A percentile compares a stretch with the other conserved stretches of the same genome.
Evolutionary conservation across 805 yeast species (phyloP).

Genomic region (Monosporozyma unispora): DNA sequence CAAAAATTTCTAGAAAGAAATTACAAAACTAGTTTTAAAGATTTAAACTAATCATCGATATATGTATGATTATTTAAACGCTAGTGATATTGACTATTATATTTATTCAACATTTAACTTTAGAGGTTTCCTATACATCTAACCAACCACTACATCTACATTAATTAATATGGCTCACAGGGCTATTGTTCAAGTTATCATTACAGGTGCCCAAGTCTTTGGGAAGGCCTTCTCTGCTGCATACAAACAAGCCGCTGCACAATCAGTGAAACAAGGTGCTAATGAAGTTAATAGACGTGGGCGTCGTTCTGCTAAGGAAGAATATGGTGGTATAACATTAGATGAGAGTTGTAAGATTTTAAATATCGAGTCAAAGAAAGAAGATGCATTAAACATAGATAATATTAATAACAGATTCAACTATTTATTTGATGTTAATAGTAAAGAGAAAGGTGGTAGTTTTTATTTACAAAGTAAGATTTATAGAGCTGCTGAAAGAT

Average conservation of each 20-base stretch:
- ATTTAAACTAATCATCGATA: neutral
- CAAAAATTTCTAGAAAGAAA: neutral
- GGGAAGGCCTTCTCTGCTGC: constrained; percentile 97
- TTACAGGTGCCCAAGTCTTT: constrained; percentile 92
- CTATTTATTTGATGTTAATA: constrained; percentile 77
- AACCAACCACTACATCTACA: neutral
- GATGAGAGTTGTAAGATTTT: constrained; percentile 90
- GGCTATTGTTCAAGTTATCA: constrained; percentile 75
- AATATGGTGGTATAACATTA: constrained; percentile 66
- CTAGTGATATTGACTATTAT: neutral
- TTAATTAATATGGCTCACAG: constrained; percentile 69
- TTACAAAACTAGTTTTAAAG: neutral
- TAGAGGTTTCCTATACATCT: neutral
- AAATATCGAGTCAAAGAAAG: constrained; percentile 55
- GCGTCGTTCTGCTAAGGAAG: constrained; percentile 34
- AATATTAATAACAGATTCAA: constrained; percentile 63
- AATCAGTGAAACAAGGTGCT: constrained; percentile 67
- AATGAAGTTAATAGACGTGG: constrained; percentile 31
- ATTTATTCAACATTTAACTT: neutral
- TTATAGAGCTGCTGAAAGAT: constrained; percentile 86
- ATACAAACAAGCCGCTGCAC: constrained; percentile 91
- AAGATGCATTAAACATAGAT: constrained; percentile 44
- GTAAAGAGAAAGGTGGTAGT: constrained; percentile 92
- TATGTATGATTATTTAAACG: neutral
- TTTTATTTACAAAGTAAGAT: constrained; percentile 91